These are phyloP conservation scores for Suillus americanus DNA, from an alignment of 768 basidiomycete species.

Conservation along the genomic window DNA sequence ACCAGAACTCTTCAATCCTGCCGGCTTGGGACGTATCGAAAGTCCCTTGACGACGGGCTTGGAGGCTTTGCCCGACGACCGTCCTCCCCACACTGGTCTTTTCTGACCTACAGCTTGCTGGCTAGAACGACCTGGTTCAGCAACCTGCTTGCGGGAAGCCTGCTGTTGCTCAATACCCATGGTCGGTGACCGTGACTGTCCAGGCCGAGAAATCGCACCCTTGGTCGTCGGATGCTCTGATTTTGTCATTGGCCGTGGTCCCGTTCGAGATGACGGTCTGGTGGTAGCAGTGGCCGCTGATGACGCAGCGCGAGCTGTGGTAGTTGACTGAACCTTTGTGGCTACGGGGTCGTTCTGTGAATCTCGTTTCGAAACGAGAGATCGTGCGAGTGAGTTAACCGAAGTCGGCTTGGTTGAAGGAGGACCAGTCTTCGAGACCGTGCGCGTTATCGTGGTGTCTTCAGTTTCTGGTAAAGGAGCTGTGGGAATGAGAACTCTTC, in stretches of 20 bases:
- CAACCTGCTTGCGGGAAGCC: background rate
- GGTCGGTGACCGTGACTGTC: background rate
- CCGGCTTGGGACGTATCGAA: background rate
- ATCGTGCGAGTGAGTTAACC: background rate
- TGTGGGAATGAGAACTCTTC: constrained; percentile 32
- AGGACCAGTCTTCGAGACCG: background rate
- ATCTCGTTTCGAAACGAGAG: background rate
- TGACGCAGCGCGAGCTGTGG: background rate
- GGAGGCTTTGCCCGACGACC: background rate
- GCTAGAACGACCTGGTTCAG: background rate
- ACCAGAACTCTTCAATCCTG: background rate
- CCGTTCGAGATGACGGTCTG: background rate
- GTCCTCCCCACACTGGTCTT: constrained; percentile 10
- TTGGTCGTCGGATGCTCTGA: background rate
- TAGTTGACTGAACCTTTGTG: background rate
- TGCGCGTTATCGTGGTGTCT: background rate
- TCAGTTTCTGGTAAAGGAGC: background rate
- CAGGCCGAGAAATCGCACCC: background rate
- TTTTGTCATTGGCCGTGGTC: too few relatives aligned
- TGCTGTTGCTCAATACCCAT: background rate
- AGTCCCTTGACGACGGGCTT: constrained; percentile 1
- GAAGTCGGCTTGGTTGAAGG: background rate
- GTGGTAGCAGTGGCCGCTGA: background rate
- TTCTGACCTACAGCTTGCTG: background rate
- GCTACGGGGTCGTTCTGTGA: background rate